These are phyloP conservation scores for Eucalyptus pauciflora DNA, from an alignment of 345 rosid species.

Conservation along the genomic window DNA sequence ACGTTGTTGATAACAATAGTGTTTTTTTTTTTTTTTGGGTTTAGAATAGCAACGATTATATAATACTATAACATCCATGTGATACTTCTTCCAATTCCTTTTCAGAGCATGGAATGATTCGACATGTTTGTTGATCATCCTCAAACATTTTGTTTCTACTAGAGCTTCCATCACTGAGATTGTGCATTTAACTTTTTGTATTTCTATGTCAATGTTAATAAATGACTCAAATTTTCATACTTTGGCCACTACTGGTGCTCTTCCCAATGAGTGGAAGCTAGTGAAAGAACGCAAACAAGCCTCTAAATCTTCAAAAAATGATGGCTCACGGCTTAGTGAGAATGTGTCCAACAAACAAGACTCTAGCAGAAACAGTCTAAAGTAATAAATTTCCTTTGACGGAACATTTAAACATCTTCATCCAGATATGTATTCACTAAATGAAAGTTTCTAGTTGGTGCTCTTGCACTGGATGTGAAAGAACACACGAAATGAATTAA, in stretches of 20 bases:
- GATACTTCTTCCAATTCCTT: background rate
- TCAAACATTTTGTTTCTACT: background rate
- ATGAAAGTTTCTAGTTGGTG: too few species aligned
- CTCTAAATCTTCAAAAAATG: background rate
- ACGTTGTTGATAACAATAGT: background rate
- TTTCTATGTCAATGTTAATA: background rate
- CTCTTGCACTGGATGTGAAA: too few species aligned
- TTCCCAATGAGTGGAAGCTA: background rate
- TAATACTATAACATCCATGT: background rate
- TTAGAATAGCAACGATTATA: background rate
- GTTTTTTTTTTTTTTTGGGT: too few species aligned
- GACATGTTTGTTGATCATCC: background rate
- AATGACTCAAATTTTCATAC: background rate
- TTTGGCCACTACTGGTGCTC: background rate
- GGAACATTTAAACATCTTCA: too few species aligned
- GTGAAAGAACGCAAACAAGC: background rate
- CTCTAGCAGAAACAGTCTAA: background rate
- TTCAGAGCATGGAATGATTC: background rate
- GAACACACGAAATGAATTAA: too few species aligned
- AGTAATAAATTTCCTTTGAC: too few species aligned
- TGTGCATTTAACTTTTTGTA: background rate
- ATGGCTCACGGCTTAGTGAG: background rate
- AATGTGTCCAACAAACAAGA: background rate
- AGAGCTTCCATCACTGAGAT: background rate
- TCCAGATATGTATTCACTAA: too few species aligned